Evolutionary conservation across 2,329 filamentous ascomycete species (phyloP), one percentile per base, ranked within the genome.

Genomic region (Fusarium sarcochroum): DNA sequence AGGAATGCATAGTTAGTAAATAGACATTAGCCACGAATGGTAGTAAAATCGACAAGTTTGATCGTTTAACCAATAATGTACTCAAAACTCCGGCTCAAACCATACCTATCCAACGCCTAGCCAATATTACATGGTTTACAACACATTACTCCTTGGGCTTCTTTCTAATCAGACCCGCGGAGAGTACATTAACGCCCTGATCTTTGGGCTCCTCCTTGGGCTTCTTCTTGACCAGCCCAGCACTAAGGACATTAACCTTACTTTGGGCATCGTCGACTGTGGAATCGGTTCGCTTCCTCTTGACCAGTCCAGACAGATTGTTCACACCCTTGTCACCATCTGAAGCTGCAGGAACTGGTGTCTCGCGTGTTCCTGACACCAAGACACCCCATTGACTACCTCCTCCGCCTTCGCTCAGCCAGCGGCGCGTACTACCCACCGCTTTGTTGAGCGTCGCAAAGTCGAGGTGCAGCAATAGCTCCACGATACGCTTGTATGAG

Each of bases 401-500:
- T 58, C 83, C 80, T 17, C 85, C 86, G 2, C 91, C 88, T 73
- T 95, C 91, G 15, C 84, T 84, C 42, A 89, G 83, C 92, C 92
- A 96, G 53, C 91, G 87, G 51, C 79, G 81, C 4, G 92, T 93
- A 73, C 91, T 93, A 32, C 83, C 82, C 3, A 80, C 81, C 1
- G 91, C 89, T 47, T 90, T 86, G 13, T 87, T 86, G 5, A 89
- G 78, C 10, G 86, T 90, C 2, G 88, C 84, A 77, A 96, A 96
- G 76, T 94, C 91, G 0, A 94, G 86, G 59, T 91, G 88, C 7
- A 94, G 84, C 0, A 96, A 82, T 11, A 93, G 80, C 69, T 93
- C 91, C 20, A 88, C 84, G 10, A 89, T 87, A 13, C 91, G 87
- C 66, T 89, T 89, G 78, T 93, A 94, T 48, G 86, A 84, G 25